Conservation (phyloP, 192 early-diverging fungal species). For the Blastocladiella britannica region DNA sequence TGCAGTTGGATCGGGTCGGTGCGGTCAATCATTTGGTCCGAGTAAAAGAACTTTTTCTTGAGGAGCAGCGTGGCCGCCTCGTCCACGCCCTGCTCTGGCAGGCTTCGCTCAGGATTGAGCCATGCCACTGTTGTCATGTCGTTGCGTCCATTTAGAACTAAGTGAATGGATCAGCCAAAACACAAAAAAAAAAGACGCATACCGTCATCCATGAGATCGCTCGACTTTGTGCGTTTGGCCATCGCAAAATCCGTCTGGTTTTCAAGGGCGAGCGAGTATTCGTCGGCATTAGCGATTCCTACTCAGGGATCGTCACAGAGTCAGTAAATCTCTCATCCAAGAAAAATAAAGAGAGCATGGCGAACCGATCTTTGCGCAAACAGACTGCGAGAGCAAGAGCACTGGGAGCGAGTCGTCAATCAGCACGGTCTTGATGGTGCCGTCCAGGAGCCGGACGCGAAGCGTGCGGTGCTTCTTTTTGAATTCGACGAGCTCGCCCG, state of each 20-base stretch:
- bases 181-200: neutral
- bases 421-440: conserved; percentile 25
- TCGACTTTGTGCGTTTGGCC: neutral
- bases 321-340: neutral
- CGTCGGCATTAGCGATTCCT: conserved; percentile 31
- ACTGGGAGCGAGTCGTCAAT: conserved; percentile 27
- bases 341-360: neutral
- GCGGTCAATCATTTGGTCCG: conserved; percentile 35
- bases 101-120: conserved; percentile 27
- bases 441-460: conserved; percentile 26
- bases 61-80: conserved; percentile 24
- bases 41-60: conserved; percentile 41
- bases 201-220: neutral
- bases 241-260: neutral
- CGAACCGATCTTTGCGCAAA: conserved; percentile 32
- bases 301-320: neutral
- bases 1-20: conserved; percentile 38
- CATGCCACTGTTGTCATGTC: too few relatives aligned
- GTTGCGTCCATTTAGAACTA: too few relatives aligned
- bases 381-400: conserved; percentile 15
- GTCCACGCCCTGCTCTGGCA: conserved; percentile 28
- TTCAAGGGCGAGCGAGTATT: conserved; percentile 29
- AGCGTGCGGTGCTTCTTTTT: conserved; percentile 33
- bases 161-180: too few relatives aligned
- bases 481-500: conserved; percentile 29